Conservation (phyloP, 2,329 filamentous ascomycete genomes). For the Tolypocladium amazonense region DNA sequence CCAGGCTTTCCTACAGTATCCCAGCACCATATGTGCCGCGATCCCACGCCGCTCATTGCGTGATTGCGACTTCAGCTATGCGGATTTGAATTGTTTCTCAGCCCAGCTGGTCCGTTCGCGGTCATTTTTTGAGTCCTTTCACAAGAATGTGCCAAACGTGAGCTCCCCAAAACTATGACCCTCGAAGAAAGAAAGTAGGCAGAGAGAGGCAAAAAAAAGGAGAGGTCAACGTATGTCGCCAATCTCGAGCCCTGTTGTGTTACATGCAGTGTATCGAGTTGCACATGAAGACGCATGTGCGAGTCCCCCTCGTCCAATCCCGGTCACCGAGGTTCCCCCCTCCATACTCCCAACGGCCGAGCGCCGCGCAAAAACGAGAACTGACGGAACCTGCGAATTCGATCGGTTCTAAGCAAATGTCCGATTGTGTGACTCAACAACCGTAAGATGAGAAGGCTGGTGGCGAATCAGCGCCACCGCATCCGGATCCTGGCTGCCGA, state of each 20-base stretch:
- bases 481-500: not conserved
- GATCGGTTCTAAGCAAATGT: not conserved
- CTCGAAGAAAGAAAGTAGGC: not conserved
- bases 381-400: not conserved
- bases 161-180: not conserved
- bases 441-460: not conserved
- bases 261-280: not conserved
- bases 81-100: not conserved
- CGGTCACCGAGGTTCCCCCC: not conserved
- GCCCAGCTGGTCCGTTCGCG: not conserved
- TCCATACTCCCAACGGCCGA: not conserved
- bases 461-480: not conserved
- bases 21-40: not conserved
- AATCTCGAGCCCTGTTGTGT: not conserved
- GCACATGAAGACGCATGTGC: not conserved
- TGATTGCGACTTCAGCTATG: not conserved
- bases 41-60: not conserved
- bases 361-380: not conserved
- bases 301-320: not conserved
- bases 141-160: not conserved
- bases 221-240: not conserved
- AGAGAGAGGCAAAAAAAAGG: not conserved
- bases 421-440: not conserved
- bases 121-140: too few relatives aligned
- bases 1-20: not conserved